phyloP scores from a whole-genome alignment of 257 asterid species.

The Nicotiana otophora region DNA sequence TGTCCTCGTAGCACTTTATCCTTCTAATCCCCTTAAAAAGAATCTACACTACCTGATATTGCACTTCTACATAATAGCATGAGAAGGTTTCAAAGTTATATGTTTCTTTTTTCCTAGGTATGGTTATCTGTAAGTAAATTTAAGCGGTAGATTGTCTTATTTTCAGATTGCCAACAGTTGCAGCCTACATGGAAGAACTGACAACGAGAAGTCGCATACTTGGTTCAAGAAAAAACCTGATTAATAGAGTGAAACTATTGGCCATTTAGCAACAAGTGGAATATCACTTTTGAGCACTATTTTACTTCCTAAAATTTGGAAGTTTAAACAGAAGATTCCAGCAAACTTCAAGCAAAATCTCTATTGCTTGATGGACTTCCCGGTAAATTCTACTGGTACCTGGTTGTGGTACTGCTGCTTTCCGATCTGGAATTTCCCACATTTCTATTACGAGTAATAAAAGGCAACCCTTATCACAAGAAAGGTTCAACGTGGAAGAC shows the following conservation, averaged over 20 bases:
- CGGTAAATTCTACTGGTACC: not conserved
- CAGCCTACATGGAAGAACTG: slow-evolving; percentile 14
- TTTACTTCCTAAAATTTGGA: not conserved
- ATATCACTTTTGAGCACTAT: not conserved
- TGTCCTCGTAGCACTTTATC: not conserved
- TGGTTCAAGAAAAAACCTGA: slow-evolving; percentile 6
- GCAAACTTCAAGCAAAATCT: not conserved
- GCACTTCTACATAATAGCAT: not conserved
- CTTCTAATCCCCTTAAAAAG: not conserved
- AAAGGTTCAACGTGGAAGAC: not conserved
- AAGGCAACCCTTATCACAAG: not conserved
- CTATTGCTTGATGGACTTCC: not conserved
- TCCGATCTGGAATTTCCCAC: not conserved
- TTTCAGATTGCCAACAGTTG: slow-evolving; percentile 13
- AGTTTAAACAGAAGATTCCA: not conserved
- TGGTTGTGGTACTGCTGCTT: not conserved
- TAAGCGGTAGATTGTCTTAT: not conserved
- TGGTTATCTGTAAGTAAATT: not conserved
- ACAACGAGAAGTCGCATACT: slow-evolving; percentile 1
- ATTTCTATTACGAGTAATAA: not conserved
- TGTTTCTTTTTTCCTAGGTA: not conserved
- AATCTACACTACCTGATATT: not conserved
- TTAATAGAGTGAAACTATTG: not conserved
- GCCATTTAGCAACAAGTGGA: not conserved
- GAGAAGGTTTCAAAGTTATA: not conserved